Conservation (phyloP, 2,329 filamentous ascomycete genomes). For the Sporothrix globosa region DNA sequence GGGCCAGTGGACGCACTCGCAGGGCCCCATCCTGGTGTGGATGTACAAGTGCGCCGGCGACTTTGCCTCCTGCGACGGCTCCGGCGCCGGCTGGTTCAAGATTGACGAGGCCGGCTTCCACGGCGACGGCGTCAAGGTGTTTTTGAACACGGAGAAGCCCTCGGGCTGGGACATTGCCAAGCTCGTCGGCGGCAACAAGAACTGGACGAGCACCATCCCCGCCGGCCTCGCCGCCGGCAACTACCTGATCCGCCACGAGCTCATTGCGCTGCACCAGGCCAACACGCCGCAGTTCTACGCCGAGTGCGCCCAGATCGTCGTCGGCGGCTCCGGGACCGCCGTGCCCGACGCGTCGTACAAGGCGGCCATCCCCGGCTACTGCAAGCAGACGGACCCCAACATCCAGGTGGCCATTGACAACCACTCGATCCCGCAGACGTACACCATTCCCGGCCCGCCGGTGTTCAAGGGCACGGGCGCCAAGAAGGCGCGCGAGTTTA, state of each 20-base stretch:
- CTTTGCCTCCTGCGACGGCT: constrained; percentile 56
- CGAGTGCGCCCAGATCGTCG: constrained; percentile 57
- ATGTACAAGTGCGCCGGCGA: constrained; percentile 56
- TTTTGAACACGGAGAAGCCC: constrained; percentile 39
- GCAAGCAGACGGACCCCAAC: constrained; percentile 40
- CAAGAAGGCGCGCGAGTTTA: constrained; percentile 35
- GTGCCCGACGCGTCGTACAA: constrained; percentile 39
- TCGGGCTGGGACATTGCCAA: constrained; percentile 40
- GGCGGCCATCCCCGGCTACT: constrained; percentile 41
- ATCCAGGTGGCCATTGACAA: constrained; percentile 41
- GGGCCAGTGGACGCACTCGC: constrained; percentile 61
- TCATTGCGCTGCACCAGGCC: constrained; percentile 59
- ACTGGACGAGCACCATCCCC: constrained; percentile 57
- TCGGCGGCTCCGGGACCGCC: constrained; percentile 46
- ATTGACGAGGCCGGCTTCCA: constrained; percentile 55
- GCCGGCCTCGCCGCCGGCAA: constrained; percentile 54
- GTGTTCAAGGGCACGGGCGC: constrained; percentile 37
- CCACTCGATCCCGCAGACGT: constrained; percentile 38
- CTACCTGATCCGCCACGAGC: constrained; percentile 61
- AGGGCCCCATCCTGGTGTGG: constrained; percentile 64
- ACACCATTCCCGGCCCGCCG: constrained; percentile 39
- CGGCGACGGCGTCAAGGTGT: constrained; percentile 38
- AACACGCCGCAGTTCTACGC: constrained; percentile 58
- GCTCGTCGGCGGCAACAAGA: constrained; percentile 41
- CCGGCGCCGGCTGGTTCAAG: constrained; percentile 61